Evolutionary conservation across 139 green algal genomes (phyloP).

Genomic region (Chlamydomonas incerta): DNA sequence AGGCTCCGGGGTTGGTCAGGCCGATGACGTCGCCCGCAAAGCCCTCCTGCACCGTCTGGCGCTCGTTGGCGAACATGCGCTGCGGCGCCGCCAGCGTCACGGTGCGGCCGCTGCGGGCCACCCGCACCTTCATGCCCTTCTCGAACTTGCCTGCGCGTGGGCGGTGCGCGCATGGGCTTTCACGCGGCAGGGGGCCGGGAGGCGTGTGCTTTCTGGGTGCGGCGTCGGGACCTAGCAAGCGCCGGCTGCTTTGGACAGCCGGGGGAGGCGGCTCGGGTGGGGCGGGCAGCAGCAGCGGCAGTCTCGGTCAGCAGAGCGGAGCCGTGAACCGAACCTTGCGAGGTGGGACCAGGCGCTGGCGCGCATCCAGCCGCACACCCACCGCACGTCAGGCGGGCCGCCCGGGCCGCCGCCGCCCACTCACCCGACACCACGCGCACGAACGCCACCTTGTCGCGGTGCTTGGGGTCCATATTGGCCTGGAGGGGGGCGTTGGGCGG

Average conservation of each 20-base stretch:
- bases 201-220: too few relatives aligned
- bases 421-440: slow-evolving; percentile 51
- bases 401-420: too few relatives aligned
- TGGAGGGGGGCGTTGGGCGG: slow-evolving; percentile 3
- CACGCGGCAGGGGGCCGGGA: too few relatives aligned
- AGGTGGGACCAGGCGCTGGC: too few relatives aligned
- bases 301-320: too few relatives aligned
- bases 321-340: too few relatives aligned
- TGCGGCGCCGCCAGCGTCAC: slow-evolving; percentile 76
- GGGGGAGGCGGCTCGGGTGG: too few relatives aligned
- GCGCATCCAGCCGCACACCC: too few relatives aligned
- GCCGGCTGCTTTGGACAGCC: too few relatives aligned
- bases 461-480: slow-evolving; percentile 86
- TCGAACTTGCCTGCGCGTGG: slow-evolving; percentile 72
- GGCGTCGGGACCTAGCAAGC: too few relatives aligned
- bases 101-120: slow-evolving; percentile 75
- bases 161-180: not conserved
- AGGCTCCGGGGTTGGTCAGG: slow-evolving; percentile 83
- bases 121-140: slow-evolving; percentile 80
- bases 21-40: slow-evolving; percentile 83
- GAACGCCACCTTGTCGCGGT: slow-evolving; percentile 79
- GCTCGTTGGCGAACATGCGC: slow-evolving; percentile 82
- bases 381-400: too few relatives aligned
- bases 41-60: slow-evolving; percentile 69
- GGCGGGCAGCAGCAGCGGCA: too few relatives aligned